These are phyloP conservation scores for Termitomyces sp. DNA, from an alignment of 768 basidiomycete species.

Conservation along the genomic window DNA sequence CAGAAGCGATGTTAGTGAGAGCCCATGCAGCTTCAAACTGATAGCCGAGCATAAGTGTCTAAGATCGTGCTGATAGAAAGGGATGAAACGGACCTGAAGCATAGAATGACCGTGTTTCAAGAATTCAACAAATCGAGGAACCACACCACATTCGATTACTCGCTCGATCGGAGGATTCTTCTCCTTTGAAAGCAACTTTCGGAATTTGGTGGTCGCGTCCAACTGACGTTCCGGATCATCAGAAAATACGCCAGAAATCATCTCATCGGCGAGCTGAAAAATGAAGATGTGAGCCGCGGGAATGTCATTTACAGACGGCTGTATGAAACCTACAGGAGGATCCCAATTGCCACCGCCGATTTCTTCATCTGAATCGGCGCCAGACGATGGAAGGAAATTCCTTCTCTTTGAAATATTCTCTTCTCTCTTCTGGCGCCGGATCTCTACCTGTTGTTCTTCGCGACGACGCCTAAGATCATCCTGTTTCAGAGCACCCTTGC, in stretches of 20 bases:
- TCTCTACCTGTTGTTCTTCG: constrained; percentile 98
- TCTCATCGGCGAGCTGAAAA: constrained; percentile 75
- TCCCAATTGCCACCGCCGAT: constrained; percentile 67
- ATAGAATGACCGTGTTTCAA: constrained; percentile 73
- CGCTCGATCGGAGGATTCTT: constrained; percentile 99
- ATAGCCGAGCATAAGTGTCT: not conserved
- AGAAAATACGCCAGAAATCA: constrained; percentile 92
- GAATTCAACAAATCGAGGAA: constrained; percentile 96
- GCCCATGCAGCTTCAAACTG: constrained; percentile 99
- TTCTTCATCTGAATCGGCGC: constrained; percentile 91
- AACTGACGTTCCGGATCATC: constrained; percentile 88
- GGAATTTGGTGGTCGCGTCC: constrained; percentile 97
- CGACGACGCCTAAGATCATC: constrained; percentile 94
- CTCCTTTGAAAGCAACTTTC: constrained; percentile 98
- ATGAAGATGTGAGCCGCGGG: constrained; percentile 10
- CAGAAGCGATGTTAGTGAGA: constrained; percentile 95
- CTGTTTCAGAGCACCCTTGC: constrained; percentile 82
- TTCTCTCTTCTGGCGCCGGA: constrained; percentile 96
- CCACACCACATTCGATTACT: constrained; percentile 96
- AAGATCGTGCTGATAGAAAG: not conserved
- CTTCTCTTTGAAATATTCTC: constrained; percentile 98
- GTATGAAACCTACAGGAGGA: constrained; percentile 53
- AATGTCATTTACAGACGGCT: constrained; percentile 7
- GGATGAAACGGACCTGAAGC: constrained; percentile 59
- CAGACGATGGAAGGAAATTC: constrained; percentile 76